Percentiles rank a stretch among this genome's conserved stretches.
phyloP scores from a whole-genome alignment of 2,329 filamentous ascomycete species.

The Colletotrichum lupini region DNA sequence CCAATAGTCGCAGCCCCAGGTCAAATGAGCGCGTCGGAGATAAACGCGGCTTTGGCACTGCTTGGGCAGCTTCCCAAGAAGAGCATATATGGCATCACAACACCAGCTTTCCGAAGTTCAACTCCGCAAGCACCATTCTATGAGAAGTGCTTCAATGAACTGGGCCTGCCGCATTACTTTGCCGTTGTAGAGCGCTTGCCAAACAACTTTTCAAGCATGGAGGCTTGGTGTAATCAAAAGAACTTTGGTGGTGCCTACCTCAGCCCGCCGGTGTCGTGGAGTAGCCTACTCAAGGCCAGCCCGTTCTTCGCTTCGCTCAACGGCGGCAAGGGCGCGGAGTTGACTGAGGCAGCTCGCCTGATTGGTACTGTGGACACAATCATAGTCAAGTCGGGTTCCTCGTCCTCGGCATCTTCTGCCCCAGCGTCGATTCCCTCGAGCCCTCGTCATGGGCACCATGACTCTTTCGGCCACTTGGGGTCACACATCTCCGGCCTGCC shows the following conservation, averaged over 20 bases:
- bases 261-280: constrained; percentile 74
- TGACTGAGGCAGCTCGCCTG: constrained; percentile 81
- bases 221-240: constrained; percentile 77
- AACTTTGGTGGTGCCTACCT: constrained; percentile 87
- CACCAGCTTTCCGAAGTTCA: constrained; percentile 68
- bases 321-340: constrained; percentile 61
- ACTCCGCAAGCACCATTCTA: constrained; percentile 86
- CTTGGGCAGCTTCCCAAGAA: constrained; percentile 85
- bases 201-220: constrained; percentile 73
- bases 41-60: constrained; percentile 81
- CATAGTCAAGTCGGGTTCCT: constrained; percentile 66
- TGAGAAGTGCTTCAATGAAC: constrained; percentile 83
- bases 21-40: constrained; percentile 86
- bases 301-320: constrained; percentile 63
- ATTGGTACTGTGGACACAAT: constrained; percentile 89
- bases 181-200: constrained; percentile 78
- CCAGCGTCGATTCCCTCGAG: constrained; percentile 61
- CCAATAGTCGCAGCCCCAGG: constrained; percentile 88
- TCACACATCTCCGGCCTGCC: constrained; percentile 45
- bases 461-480: constrained; percentile 34
- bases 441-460: constrained; percentile 51
- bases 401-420: constrained; percentile 55
- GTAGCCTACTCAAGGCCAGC: constrained; percentile 68
- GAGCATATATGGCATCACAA: constrained; percentile 83
- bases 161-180: constrained; percentile 88